Evolutionary conservation across 169 alveolate species (phyloP).

Genomic region (Plasmodium yoelii): DNA sequence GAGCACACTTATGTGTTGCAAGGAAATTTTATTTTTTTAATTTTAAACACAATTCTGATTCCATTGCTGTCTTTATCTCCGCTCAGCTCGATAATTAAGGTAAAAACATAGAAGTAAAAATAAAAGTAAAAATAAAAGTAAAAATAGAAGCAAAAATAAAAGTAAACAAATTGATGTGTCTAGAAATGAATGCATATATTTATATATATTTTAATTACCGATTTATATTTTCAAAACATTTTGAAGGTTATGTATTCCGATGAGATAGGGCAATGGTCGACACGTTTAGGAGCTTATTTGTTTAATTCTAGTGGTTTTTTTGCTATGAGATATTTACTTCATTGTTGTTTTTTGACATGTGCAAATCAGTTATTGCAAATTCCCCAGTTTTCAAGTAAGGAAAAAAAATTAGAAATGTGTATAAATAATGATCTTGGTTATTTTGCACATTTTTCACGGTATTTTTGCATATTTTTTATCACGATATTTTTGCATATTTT

Average conservation of each 20-base stretch:
- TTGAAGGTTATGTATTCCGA: conserved; percentile 56
- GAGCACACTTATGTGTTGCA: conserved; percentile 63
- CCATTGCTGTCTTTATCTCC: conserved; percentile 67
- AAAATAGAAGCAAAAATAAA: too few relatives aligned
- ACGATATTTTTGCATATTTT: not conserved
- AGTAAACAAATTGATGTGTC: not conserved
- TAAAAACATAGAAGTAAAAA: too few relatives aligned
- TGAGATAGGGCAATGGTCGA: conserved; percentile 66
- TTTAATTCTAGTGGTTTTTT: conserved; percentile 74
- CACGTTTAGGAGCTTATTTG: conserved; percentile 48
- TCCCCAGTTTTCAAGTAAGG: conserved; percentile 73
- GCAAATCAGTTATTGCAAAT: conserved; percentile 71
- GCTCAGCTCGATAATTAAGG: conserved; percentile 41
- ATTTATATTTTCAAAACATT: not conserved
- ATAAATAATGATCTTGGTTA: not conserved
- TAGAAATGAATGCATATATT: not conserved
- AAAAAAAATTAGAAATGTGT: not conserved
- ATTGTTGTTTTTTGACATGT: conserved; percentile 65
- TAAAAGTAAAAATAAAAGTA: too few relatives aligned
- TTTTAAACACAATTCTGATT: conserved; percentile 55
- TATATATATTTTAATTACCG: too few relatives aligned
- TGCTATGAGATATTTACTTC: conserved; percentile 66
- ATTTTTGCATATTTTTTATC: not conserved
- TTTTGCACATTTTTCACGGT: not conserved
- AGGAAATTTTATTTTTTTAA: conserved; percentile 71